Base-by-base conservation (phyloP, 495 filamentous ascomycete species). In the Neurospora sp. region DNA sequence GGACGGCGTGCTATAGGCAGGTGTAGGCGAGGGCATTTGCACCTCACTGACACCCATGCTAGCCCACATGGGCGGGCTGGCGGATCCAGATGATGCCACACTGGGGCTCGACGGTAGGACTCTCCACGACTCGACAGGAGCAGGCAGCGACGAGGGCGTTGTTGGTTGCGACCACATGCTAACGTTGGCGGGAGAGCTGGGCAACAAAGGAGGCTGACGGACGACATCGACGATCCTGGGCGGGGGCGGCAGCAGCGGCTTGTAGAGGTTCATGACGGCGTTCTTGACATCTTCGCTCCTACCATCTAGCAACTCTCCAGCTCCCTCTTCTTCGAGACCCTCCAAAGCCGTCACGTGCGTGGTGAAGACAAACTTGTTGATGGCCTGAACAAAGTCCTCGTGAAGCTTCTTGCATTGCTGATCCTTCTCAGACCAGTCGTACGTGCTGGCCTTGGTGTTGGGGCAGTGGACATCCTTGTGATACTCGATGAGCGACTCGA, bases 361-460 rank as follows among this genome's bases (percentile, higher is more conserved):
- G 77, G 94, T 90, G 84, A 93, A 99, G 77, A 99, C 94, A 80
- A 96, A 99, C 84, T 92, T 94, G 88, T 99, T 99, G 84, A 94
- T 91, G 66, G 94, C 92, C 84, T 99, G 96, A 73, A 98, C 89
- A 80, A 99, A 98, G 77, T 98, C 93, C 72, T 98, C 96, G 81
- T 98, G 96, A 72, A 99, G 84, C 85, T 97, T 97, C 91, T 97
- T 98, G 84, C 97, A 85, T 81, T 98, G 95, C 75, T 88, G 85
- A 76, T 97, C 94, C 86, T 99, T 99, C 84, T 98, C 96, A 41
- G 94, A 90, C 96, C 96, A 99, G 83, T 93, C 91, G 88, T 93
- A 97, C 44, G 94, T 97, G 79, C 85, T 91, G 78, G 93, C 93
- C 71, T 93, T 92, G 74, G 93, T 89, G 82, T 99, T 93, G 71